phyloP scores from a whole-genome alignment of 106 monocot genomes.

The Dioscorea alata region DNA sequence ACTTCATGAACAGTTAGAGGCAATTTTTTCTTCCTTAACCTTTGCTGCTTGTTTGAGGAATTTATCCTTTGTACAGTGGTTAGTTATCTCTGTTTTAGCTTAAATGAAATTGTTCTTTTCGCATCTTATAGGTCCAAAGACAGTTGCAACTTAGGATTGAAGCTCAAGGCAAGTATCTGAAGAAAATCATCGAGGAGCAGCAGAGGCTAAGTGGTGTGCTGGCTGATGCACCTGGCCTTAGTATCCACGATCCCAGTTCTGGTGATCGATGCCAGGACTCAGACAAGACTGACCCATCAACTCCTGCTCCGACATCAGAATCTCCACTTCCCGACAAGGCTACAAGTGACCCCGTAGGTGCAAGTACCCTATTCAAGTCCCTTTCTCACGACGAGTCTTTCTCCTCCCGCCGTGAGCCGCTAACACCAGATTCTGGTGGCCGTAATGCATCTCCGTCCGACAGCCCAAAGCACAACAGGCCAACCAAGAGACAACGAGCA shows the following conservation, averaged over 20 bases:
- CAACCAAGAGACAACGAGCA: constrained; percentile 23
- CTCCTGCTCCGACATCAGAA: constrained; percentile 56
- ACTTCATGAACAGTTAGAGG: constrained; percentile 59
- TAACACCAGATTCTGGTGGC: constrained; percentile 53
- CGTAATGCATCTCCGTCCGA: constrained; percentile 21
- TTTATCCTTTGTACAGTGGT: no score
- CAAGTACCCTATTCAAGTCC: constrained; percentile 17
- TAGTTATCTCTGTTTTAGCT: background rate
- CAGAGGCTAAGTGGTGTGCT: constrained; percentile 53
- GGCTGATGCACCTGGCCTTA: constrained; percentile 20
- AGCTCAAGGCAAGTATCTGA: constrained; percentile 90
- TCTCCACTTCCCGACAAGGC: constrained; percentile 31
- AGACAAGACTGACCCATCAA: constrained; percentile 58
- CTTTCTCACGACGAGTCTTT: constrained; percentile 23
- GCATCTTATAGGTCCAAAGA: constrained; percentile 67
- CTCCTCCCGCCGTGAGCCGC: constrained; percentile 40
- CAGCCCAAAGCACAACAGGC: constrained; percentile 43
- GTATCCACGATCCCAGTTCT: background rate
- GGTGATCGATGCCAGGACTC: constrained; percentile 23
- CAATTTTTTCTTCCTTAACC: constrained; percentile 2
- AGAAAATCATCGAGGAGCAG: constrained; percentile 94
- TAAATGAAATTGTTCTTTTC: background rate
- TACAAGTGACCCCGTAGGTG: constrained; percentile 2
- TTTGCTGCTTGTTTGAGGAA: no score
- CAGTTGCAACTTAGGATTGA: constrained; percentile 94